phyloP scores from a whole-genome alignment of 129 eudicot genomes.

The Flaveria sonorensis region DNA sequence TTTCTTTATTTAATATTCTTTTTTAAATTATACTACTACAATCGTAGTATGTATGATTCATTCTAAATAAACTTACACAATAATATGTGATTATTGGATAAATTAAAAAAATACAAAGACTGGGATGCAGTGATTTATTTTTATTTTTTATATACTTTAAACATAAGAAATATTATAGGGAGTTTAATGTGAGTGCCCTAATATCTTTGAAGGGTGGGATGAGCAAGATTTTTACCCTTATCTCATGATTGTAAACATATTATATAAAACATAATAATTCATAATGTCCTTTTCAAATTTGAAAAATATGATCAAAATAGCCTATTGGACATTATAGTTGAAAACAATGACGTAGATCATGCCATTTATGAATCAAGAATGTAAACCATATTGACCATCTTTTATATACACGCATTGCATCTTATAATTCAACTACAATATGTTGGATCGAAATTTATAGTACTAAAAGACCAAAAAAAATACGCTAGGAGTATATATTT shows the following conservation, averaged over 20 bases:
- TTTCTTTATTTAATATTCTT: slow-evolving; percentile 32
- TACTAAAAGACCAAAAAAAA: slow-evolving; percentile 30
- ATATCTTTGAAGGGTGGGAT: too few species aligned
- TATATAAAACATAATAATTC: slow-evolving; percentile 16
- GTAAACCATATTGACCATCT: slow-evolving; percentile 10
- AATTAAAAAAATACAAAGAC: too few species aligned
- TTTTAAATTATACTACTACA: slow-evolving; percentile 21
- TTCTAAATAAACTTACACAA: too few species aligned
- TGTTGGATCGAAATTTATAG: slow-evolving; percentile 12
- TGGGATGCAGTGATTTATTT: too few species aligned
- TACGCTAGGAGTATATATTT: slow-evolving; percentile 29
- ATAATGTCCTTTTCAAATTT: slow-evolving; percentile 22
- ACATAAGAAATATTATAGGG: too few species aligned
- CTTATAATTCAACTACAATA: slow-evolving; percentile 29
- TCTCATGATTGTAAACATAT: not conserved
- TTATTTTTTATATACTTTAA: too few species aligned
- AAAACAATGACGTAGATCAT: slow-evolving; percentile 13
- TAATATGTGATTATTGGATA: too few species aligned
- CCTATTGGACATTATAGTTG: not conserved
- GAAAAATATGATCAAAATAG: not conserved
- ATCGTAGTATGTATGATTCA: slow-evolving; percentile 7
- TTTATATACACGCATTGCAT: slow-evolving; percentile 5
- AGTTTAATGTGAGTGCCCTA: too few species aligned
- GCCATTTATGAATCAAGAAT: not conserved
- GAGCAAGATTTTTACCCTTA: too few species aligned